Conservation (phyloP, 176 grass and related monocot genomes). For the Juncus effusus region DNA sequence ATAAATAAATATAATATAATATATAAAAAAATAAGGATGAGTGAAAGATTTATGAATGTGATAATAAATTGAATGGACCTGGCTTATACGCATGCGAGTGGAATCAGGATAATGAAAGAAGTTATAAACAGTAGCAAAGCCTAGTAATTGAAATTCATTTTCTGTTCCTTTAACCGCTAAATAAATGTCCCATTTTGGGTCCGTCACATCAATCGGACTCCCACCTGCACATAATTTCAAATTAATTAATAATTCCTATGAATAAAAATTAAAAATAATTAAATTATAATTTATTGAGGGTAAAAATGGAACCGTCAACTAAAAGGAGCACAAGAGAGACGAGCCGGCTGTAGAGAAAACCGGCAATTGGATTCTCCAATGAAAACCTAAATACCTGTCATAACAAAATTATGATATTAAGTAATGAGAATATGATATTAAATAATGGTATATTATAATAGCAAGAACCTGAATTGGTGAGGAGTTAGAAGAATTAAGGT, state of each 20-base stretch:
- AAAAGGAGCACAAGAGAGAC: constrained; percentile 90
- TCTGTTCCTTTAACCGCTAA: constrained; percentile 47
- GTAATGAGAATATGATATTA: not conserved
- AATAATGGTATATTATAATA: not conserved
- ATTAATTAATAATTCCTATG: constrained; percentile 42
- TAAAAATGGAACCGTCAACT: constrained; percentile 63
- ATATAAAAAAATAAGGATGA: not conserved
- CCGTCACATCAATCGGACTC: constrained; percentile 67
- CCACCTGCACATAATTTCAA: constrained; percentile 16
- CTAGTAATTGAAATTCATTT: constrained; percentile 40
- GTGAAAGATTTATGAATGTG: not conserved
- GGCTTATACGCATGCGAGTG: constrained; percentile 71
- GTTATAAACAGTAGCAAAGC: constrained; percentile 72
- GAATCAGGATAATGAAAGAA: constrained; percentile 85
- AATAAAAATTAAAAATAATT: constrained; percentile 11
- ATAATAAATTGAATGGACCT: constrained; percentile 31
- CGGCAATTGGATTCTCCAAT: constrained; percentile 54
- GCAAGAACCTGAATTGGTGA: constrained; percentile 42
- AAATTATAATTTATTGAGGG: not conserved
- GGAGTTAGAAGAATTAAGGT: constrained; percentile 22
- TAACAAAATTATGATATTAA: not conserved
- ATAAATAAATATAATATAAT: constrained; percentile 15
- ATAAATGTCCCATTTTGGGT: constrained; percentile 89
- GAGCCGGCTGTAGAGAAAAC: constrained; percentile 79
- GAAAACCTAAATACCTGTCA: constrained; percentile 62